phyloP scores from a whole-genome alignment of 2,329 filamentous ascomycete genomes.

The Xylaria sp. region DNA sequence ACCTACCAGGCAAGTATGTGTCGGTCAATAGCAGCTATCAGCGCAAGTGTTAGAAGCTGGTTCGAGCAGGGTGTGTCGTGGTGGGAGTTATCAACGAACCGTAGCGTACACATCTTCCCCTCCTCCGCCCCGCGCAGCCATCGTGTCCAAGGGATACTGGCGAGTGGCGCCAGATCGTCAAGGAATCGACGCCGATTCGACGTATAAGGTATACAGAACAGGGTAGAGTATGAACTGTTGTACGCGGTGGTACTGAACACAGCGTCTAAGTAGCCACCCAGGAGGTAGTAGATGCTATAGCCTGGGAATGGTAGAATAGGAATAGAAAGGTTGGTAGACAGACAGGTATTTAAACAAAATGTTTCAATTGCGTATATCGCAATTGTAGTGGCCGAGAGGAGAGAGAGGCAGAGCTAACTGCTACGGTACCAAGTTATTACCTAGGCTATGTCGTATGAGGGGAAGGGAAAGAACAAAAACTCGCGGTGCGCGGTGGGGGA shows the following conservation, averaged over 20 bases:
- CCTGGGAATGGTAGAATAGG: background rate
- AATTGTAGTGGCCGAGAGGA: background rate
- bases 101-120: conserved; percentile 67
- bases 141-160: conserved; percentile 39
- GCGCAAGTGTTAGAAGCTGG: conserved; percentile 44
- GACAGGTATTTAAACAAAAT: background rate
- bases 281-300: background rate
- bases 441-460: background rate
- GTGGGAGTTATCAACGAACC: conserved; percentile 54
- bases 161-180: conserved; percentile 30
- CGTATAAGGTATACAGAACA: background rate
- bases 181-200: background rate
- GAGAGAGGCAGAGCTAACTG: background rate
- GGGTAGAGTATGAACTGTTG: background rate
- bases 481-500: conserved; percentile 19
- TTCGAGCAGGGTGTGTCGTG: background rate
- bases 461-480: conserved; percentile 13
- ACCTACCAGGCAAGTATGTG: conserved; percentile 87
- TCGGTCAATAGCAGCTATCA: conserved; percentile 89
- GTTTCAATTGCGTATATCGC: background rate
- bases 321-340: background rate
- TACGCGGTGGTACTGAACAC: background rate
- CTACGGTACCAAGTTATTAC: background rate
- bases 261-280: background rate
- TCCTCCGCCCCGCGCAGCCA: conserved; percentile 46